Base-by-base conservation (phyloP, 768 basidiomycete species). In the Boletus bicolor region DNA sequence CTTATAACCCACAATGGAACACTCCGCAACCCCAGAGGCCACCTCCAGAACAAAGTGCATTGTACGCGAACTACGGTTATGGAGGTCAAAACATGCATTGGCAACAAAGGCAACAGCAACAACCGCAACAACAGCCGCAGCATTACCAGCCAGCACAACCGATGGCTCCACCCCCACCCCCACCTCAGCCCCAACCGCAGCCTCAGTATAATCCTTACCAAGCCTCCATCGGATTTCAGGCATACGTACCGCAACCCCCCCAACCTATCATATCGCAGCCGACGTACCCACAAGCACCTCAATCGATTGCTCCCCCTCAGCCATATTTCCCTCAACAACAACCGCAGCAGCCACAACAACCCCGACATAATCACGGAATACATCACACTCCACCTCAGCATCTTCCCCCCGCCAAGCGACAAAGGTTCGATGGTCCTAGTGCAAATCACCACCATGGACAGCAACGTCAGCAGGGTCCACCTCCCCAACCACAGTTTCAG, bases 31-130 rank as follows among this genome's bases (percentile, higher is more conserved):
- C 83, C 36, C 79, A 84, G 43, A 77, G 86, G 47, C 86, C 87
- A 34, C 77, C 89, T 34, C 77, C 87, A 14, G 89, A 92, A 61
- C 91, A 93, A 66, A 89, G 86, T 67, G 86, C 89, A 26, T 73
- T 94, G 21, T 95, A 94, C 67, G 91, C 91, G 1, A 93, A 93
- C 68, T 95, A 95, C 66, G 93, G 93, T 34, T 95, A 96, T 68
- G 90, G 91, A 3, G 80, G 83, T 46, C 86, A 88, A 61, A 76
- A 72, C 57, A 67, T 76, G 56, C 75, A 79, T 64, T 84, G 84
- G 81, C 85, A 84, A 57, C 79, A 82, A 53, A 85, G 86, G 63
- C 86, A 86, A 43, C 84, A 83, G 42, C 85, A 85, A 48, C 81
- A 77, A 38, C 80, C 76, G 45, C 76, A 78, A 56, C 73, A 68